Evolutionary conservation across 1,284 basidiomycete species (phyloP), one percentile per base, ranked within the genome.

Genomic region (Neonothopanus nambi): DNA sequence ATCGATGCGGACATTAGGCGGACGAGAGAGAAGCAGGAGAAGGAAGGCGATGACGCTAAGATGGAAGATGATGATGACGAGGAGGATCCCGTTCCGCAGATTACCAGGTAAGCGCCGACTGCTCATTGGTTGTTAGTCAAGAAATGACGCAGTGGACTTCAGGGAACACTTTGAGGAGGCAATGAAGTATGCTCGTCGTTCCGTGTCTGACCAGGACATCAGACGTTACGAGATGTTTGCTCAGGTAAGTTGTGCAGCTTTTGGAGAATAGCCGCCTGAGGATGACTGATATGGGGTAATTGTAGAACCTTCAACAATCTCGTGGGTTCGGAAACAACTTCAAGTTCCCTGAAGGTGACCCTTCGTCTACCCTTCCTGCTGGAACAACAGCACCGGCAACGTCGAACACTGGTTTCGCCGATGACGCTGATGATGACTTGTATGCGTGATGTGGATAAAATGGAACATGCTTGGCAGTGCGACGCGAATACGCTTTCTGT

Each of bases 141-240:
- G n/a, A n/a, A n/a, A n/a, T 55, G 51, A 59, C 46, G 35, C 26
- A 39, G 23, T 48, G 30, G 33, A 54, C 17, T 57, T 7, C 60
- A 85, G 84, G 65, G 92, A 87, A 1, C 94, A 97, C 79, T 99
- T 99, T 64, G 96, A 99, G 75, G 96, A 98, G 75, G 94, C 95
- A 1, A 97, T 97, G 95, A 88, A 88, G 71, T 96, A 83, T 63
- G 91, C 93, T 59, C 88, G 92, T 70, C 87, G 93, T 55, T 95
- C 93, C 5, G 93, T 96, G 50, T 94, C 91, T 12, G 93, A 95
- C 67, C 88, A 91, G 61, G 96, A 98, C 69, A 97, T 99, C 70
- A 86, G 95, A 60, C 85, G 93, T 42, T 96, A 96, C 70, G 91
- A 94, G 79, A 91, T 93, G 85, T 93, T 94, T 67, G 70, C 91